Percentiles rank a stretch among this genome's conserved stretches.
Evolutionary conservation across 140 eudicot species (phyloP).

Genomic region (Cichorium intybus): DNA sequence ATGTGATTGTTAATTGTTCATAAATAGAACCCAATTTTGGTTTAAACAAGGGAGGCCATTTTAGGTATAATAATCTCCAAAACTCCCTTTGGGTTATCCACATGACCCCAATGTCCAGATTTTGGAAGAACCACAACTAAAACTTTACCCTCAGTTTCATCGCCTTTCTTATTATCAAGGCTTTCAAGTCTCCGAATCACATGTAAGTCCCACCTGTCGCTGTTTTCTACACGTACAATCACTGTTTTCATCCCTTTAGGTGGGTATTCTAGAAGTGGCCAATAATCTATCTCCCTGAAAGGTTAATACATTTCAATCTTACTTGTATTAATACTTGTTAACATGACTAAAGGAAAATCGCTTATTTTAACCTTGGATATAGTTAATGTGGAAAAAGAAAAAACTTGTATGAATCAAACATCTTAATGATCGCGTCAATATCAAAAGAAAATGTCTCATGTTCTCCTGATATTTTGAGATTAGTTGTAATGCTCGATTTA

Average conservation of each 20-base stretch:
- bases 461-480: constrained; percentile 71
- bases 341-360: not conserved
- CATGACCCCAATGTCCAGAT: constrained; percentile 98
- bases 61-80: constrained; percentile 78
- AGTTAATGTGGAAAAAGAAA: not conserved
- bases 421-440: constrained; percentile 80
- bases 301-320: not conserved
- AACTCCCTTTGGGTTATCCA: constrained; percentile 95
- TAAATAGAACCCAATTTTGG: not conserved
- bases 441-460: constrained; percentile 73
- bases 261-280: constrained; percentile 78
- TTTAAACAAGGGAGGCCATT: constrained; percentile 55
- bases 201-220: constrained; percentile 81
- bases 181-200: constrained; percentile 56
- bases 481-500: no score
- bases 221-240: constrained; percentile 85
- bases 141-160: constrained; percentile 59
- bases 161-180: constrained; percentile 29
- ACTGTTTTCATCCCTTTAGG: constrained; percentile 77
- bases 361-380: no score
- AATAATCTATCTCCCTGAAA: constrained; percentile 78
- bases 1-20: constrained; percentile 8
- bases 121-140: constrained; percentile 71
- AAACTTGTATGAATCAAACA: constrained; percentile 90
- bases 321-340: not conserved